Base-by-base conservation (phyloP, 139 green algal genomes). In the Ulvella scutata region DNA sequence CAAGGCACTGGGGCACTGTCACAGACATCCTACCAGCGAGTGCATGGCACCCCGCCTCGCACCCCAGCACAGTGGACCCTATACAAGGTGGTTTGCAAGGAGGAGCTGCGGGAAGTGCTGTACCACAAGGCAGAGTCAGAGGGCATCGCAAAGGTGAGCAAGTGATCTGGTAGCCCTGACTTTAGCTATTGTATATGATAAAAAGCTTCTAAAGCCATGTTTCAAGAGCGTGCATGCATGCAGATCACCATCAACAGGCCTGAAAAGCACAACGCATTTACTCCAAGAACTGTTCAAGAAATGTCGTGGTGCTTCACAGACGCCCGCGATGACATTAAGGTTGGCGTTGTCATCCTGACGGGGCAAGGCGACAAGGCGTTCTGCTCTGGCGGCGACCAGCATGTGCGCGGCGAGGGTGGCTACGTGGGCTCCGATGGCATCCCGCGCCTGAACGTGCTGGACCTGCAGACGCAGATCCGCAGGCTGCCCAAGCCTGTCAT, bases 211-310 rank as follows among this genome's bases (percentile, higher is more conserved):
- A n/a, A n/a, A n/a, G n/a, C n/a, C n/a, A n/a, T n/a, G n/a, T n/a
- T n/a, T n/a, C n/a, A n/a, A n/a, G n/a, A n/a, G 40, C 21, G 40
- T 20, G 17, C 40, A 59, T 1, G 28, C 21, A 4, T 79, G 77
- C 89, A 97, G 90, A 95, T 99, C 21, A 96, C 86, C 33, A 98
- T 99, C 78, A 97, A 98, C 77, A 77, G 94, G 1, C 94, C 94
- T 17, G 76, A 97, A 17, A 90, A 87, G 73, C 79, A 93, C 21
- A 99, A 99, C 72, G 95, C 94, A 2, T 99, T 99, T 85, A 91
- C 83, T 2, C 94, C 94, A 2, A 80, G 82, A 35, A 99, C 94
- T 74, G 88, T 96, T 3, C 80, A 85, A 74, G 94, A 98, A 83
- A 86, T 98, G 79, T 92, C 83, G 0, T 79, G 80, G 76, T 97